Evolutionary conservation across 495 filamentous ascomycete genomes (phyloP).

Genomic region (Penicillium samsonianum): DNA sequence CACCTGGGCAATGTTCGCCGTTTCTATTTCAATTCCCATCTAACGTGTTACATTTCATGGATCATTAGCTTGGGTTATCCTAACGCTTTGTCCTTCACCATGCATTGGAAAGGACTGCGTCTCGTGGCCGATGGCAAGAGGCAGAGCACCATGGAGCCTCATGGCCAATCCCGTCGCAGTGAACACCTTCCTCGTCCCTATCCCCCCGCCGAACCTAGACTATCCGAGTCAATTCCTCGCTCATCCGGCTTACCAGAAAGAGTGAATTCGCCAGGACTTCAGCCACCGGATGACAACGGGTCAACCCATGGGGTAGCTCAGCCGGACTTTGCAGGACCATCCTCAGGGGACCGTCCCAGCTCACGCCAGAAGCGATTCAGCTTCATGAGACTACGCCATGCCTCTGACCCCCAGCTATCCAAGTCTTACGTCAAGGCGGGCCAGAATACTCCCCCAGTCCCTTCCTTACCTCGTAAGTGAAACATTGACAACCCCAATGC

Average conservation of each 20-base stretch:
- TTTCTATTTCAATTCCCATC: conserved; percentile 1
- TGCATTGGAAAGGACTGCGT: conserved; percentile 52
- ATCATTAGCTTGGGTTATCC: not conserved
- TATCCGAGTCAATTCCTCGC: conserved; percentile 45
- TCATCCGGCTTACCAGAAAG: conserved; percentile 22
- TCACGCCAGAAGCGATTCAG: conserved; percentile 69
- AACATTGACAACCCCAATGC: conserved; percentile 7
- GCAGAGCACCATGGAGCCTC: conserved; percentile 39
- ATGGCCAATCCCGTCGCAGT: conserved; percentile 39
- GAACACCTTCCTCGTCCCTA: conserved; percentile 46
- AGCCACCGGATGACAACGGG: conserved; percentile 17
- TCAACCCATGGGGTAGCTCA: conserved; percentile 20
- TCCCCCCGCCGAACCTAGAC: conserved; percentile 37
- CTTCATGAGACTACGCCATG: conserved; percentile 87
- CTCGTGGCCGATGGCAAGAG: conserved; percentile 45
- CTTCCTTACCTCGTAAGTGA: conserved; percentile 70
- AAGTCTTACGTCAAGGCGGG: conserved; percentile 72
- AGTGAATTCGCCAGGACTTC: conserved; percentile 16
- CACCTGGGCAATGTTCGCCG: conserved; percentile 22
- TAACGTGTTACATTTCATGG: conserved; percentile 1
- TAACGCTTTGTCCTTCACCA: conserved; percentile 24
- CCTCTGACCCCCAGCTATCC: conserved; percentile 89
- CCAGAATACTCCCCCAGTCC: conserved; percentile 68
- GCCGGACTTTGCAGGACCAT: conserved; percentile 20
- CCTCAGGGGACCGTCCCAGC: conserved; percentile 29